Conservation (phyloP, 345 rosid genomes). For the Diplotaxis tenuifolia region DNA sequence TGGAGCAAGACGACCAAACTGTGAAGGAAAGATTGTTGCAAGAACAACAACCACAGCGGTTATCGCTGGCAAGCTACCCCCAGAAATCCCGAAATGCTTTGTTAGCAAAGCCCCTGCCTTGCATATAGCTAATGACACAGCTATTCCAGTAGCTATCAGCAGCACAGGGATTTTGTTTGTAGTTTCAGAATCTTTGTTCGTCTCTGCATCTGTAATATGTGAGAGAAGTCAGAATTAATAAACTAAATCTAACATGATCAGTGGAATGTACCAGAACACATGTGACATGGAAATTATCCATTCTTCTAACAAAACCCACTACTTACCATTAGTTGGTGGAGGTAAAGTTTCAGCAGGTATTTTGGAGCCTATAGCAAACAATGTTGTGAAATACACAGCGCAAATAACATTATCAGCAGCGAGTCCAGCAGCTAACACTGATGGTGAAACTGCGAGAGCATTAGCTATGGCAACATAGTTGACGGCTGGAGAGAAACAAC, state of each 20-base stretch:
- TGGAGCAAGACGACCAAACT: conserved; percentile 70
- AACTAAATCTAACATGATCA: not conserved
- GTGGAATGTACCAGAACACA: not conserved
- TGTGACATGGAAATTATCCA: not conserved
- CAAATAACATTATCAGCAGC: conserved; percentile 95
- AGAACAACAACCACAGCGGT: conserved; percentile 71
- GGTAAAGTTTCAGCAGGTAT: conserved; percentile 59
- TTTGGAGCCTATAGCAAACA: conserved; percentile 80
- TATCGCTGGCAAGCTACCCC: conserved; percentile 76
- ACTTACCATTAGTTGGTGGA: conserved; percentile 46
- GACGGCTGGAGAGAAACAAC: conserved; percentile 48
- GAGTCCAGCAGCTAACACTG: conserved; percentile 73
- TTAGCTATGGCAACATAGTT: conserved; percentile 81
- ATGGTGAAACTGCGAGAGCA: conserved; percentile 66
- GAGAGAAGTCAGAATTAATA: conserved; percentile 3
- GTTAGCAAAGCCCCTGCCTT: conserved; percentile 53
- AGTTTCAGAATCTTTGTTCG: conserved; percentile 37
- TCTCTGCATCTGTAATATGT: conserved; percentile 43
- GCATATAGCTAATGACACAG: conserved; percentile 81
- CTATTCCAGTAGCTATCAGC: conserved; percentile 61
- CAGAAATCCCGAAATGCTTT: conserved; percentile 57
- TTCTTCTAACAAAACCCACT: not conserved
- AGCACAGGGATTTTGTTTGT: conserved; percentile 57
- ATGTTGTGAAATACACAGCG: conserved; percentile 68
- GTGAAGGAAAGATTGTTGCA: conserved; percentile 72